A percentile compares a stretch with the other conserved stretches of the same genome.
These are phyloP conservation scores for Lyophyllum atratum DNA, from an alignment of 768 basidiomycete genomes.

Conservation along the genomic window DNA sequence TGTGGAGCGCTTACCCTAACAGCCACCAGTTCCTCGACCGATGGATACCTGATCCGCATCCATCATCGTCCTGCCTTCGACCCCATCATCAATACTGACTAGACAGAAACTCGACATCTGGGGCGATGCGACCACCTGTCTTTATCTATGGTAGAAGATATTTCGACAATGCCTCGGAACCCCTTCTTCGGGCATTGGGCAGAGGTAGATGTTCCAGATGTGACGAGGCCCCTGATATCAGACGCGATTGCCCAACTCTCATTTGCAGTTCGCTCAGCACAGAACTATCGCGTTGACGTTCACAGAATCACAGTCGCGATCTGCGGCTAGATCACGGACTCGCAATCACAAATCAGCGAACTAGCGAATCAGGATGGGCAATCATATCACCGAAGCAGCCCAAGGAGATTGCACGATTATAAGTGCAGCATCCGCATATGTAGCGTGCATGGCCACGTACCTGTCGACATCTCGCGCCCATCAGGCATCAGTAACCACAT, in stretches of 20 bases:
- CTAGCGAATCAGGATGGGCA: constrained; percentile 4
- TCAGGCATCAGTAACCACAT: constrained; percentile 10
- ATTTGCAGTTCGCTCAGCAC: constrained; percentile 1
- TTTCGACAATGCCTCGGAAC: not conserved
- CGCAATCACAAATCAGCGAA: not conserved
- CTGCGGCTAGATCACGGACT: constrained; percentile 1
- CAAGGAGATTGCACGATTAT: not conserved
- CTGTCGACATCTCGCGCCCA: constrained; percentile 9
- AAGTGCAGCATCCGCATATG: not conserved
- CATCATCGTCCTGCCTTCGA: constrained; percentile 6
- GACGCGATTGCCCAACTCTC: not conserved
- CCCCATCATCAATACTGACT: constrained; percentile 6
- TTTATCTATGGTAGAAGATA: not conserved
- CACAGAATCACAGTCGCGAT: no score
- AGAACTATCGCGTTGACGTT: not conserved
- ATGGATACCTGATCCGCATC: constrained; percentile 11
- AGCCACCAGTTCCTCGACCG: not conserved
- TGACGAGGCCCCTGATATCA: constrained; percentile 3
- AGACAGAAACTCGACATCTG: constrained; percentile 1
- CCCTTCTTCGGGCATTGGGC: constrained; percentile 6
- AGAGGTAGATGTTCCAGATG: constrained; percentile 8
- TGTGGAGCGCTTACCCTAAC: not conserved
- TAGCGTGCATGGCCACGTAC: not conserved
- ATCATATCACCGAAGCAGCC: constrained; percentile 12
- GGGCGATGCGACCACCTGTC: not conserved